Percentiles rank a stretch among this genome's conserved stretches.
Evolutionary conservation across 495 filamentous ascomycete genomes (phyloP).

Genomic region (Polyplosphaeria fusca): DNA sequence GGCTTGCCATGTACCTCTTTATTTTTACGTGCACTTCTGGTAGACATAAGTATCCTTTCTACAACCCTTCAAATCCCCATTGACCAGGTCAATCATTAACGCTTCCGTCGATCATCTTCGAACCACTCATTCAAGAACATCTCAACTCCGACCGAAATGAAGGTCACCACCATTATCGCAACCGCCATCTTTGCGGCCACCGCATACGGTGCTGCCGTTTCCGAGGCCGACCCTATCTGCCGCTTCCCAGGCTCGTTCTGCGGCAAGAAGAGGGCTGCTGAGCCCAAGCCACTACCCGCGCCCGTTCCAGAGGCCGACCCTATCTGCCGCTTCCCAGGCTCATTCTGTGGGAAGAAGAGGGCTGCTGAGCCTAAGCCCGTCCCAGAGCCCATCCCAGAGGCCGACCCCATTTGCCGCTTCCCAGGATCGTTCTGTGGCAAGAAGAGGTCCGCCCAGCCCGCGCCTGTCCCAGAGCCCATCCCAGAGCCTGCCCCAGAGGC

Average conservation of each 20-base stretch:
- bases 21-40: background rate
- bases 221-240: slow-evolving; percentile 20
- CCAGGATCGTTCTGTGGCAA: slow-evolving; percentile 1
- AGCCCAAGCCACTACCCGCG: too few species aligned
- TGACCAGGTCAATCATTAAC: slow-evolving; percentile 3
- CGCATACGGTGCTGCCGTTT: slow-evolving; percentile 24
- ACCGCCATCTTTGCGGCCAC: slow-evolving; percentile 44
- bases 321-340: slow-evolving; percentile 32
- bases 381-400: background rate
- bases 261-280: slow-evolving; percentile 11
- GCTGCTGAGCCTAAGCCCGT: background rate
- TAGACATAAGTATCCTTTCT: slow-evolving; percentile 8
- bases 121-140: slow-evolving; percentile 9
- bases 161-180: slow-evolving; percentile 44
- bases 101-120: background rate
- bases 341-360: slow-evolving; percentile 14
- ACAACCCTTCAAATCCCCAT: slow-evolving; percentile 1
- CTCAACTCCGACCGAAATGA: slow-evolving; percentile 44
- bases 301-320: slow-evolving; percentile 16
- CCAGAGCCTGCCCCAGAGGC: background rate
- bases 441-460: background rate
- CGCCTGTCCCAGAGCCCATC: background rate
- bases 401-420: slow-evolving; percentile 24
- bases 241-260: slow-evolving; percentile 28
- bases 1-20: background rate